phyloP scores from a whole-genome alignment of 1,284 basidiomycete species.

The Athelia psychrophila region DNA sequence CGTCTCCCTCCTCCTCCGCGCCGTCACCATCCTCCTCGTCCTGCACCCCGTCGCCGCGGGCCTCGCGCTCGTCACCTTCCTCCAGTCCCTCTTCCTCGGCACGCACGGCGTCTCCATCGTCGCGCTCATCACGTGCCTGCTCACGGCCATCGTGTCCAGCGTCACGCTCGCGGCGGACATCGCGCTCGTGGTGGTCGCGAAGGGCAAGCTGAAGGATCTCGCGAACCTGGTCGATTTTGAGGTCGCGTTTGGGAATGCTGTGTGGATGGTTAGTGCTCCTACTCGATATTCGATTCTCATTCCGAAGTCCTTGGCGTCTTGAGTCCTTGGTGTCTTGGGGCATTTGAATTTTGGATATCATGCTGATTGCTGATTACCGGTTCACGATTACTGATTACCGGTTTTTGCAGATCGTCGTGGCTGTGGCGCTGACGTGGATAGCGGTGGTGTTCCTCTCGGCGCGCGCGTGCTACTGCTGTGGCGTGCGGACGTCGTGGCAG shows the following conservation, averaged over 20 bases:
- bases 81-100: slow-evolving; percentile 55
- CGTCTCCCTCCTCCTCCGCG: slow-evolving; percentile 43
- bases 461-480: slow-evolving; percentile 55
- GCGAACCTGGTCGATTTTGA: slow-evolving; percentile 37
- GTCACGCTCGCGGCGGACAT: slow-evolving; percentile 61
- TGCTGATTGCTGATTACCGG: not conserved
- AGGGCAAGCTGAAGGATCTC: slow-evolving; percentile 37
- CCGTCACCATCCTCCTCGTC: slow-evolving; percentile 56
- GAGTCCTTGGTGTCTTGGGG: too few relatives aligned
- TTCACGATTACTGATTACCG: not conserved
- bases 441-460: slow-evolving; percentile 58
- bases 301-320: too few relatives aligned
- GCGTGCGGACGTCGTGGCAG: too few relatives aligned
- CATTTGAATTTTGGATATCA: not conserved
- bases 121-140: slow-evolving; percentile 53
- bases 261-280: slow-evolving; percentile 59
- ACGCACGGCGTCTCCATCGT: slow-evolving; percentile 53
- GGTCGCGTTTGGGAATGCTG: slow-evolving; percentile 60
- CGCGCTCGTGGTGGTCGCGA: slow-evolving; percentile 52
- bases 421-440: slow-evolving; percentile 53
- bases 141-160: slow-evolving; percentile 50
- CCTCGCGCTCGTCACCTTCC: slow-evolving; percentile 50
- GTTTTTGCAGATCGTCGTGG: slow-evolving; percentile 32
- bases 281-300: too few relatives aligned
- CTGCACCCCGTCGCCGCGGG: slow-evolving; percentile 64